These are phyloP conservation scores for Podaxis sp. DNA, from an alignment of 768 basidiomycete species.

Conservation along the genomic window DNA sequence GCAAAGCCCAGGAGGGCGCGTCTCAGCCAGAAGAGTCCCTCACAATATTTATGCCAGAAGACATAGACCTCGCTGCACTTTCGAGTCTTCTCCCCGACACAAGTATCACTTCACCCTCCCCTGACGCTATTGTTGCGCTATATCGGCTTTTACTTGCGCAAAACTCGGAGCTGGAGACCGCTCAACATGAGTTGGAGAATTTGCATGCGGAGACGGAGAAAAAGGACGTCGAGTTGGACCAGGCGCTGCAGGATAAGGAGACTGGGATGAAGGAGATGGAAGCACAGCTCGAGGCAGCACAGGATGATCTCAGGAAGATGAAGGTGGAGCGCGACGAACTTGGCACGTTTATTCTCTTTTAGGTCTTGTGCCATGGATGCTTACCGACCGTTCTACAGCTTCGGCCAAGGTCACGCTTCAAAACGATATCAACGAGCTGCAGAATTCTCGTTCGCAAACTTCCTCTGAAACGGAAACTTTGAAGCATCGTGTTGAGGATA, in stretches of 20 bases:
- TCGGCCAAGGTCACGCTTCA: slow-evolving; percentile 3
- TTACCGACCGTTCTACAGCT: background rate
- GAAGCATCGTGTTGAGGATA: slow-evolving; percentile 65
- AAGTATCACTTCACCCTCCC: slow-evolving; percentile 52
- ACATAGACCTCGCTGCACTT: slow-evolving; percentile 64
- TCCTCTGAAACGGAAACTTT: slow-evolving; percentile 63
- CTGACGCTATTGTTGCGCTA: slow-evolving; percentile 59
- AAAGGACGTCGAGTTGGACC: slow-evolving; percentile 83
- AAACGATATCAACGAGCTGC: slow-evolving; percentile 3
- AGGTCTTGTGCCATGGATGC: background rate
- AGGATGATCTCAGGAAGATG: slow-evolving; percentile 53
- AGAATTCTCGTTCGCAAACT: slow-evolving; percentile 50
- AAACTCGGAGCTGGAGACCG: slow-evolving; percentile 50
- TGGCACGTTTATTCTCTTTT: slow-evolving; percentile 40
- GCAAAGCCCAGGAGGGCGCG: slow-evolving; percentile 43
- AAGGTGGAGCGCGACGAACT: slow-evolving; percentile 69
- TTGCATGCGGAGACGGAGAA: slow-evolving; percentile 63
- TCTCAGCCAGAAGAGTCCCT: slow-evolving; percentile 37
- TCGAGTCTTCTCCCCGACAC: slow-evolving; percentile 61
- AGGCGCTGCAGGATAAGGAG: slow-evolving; percentile 79
- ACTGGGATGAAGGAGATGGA: slow-evolving; percentile 58
- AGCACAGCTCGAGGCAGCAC: slow-evolving; percentile 45
- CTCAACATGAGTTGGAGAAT: slow-evolving; percentile 69
- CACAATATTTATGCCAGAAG: slow-evolving; percentile 56
- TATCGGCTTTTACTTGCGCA: slow-evolving; percentile 66